These are phyloP conservation scores for Phlegmacium glaucopus DNA, from an alignment of 768 basidiomycete genomes.

Conservation along the genomic window DNA sequence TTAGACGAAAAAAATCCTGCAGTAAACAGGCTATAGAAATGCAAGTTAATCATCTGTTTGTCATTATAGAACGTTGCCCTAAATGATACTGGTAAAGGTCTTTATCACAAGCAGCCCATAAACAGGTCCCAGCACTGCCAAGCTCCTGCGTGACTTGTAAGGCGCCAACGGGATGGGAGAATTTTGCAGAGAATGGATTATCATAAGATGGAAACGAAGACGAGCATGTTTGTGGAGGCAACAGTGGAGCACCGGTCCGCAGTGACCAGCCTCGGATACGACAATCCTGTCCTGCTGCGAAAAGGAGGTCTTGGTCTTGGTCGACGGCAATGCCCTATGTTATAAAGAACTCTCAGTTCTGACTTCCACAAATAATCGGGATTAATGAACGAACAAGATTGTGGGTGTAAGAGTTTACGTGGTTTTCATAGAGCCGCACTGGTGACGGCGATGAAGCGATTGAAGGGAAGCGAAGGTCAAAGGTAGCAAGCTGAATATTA, in stretches of 20 bases:
- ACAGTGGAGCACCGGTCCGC: constrained; percentile 43
- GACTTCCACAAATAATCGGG: too few species aligned
- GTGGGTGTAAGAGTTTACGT: constrained; percentile 51
- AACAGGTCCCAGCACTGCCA: constrained; percentile 27
- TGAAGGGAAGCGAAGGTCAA: constrained; percentile 55
- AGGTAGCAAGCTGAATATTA: constrained; percentile 48
- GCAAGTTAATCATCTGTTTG: not conserved
- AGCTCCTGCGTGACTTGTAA: constrained; percentile 48
- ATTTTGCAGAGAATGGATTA: constrained; percentile 32
- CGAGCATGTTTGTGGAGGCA: constrained; percentile 13
- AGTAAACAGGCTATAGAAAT: too few species aligned
- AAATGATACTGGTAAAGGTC: constrained; percentile 47
- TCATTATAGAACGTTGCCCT: constrained; percentile 30
- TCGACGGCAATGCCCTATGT: constrained; percentile 61
- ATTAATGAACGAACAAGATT: constrained; percentile 43
- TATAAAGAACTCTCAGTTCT: constrained; percentile 1
- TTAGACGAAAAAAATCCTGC: too few species aligned
- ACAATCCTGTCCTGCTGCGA: constrained; percentile 66
- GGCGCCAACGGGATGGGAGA: constrained; percentile 37
- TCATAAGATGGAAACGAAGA: not conserved
- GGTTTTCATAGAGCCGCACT: constrained; percentile 45
- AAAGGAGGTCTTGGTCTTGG: constrained; percentile 53
- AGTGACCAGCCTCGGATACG: constrained; percentile 70
- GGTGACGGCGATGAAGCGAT: constrained; percentile 36
- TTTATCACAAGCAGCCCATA: constrained; percentile 52